Conservation (phyloP, 495 filamentous ascomycete species). For the Wilcoxina mikolae region DNA sequence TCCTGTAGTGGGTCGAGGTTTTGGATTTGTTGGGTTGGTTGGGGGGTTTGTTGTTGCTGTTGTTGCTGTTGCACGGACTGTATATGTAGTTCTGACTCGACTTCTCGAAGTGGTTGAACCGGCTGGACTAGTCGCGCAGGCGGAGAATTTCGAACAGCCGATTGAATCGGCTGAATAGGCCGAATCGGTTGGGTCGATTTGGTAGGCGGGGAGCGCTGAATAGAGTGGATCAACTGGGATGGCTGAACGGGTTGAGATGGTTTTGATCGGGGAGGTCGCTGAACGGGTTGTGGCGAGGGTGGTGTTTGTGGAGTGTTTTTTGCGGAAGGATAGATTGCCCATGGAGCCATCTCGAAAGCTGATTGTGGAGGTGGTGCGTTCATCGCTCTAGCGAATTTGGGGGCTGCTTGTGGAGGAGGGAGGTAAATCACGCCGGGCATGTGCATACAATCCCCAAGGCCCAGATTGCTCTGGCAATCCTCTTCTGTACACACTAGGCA, state of each 20-base stretch:
- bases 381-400: neutral
- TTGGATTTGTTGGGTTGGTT: neutral
- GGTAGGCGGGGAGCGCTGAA: neutral
- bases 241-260: too few species aligned
- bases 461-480: neutral
- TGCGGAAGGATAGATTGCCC: neutral
- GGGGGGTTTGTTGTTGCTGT: neutral
- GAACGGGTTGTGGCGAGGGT: neutral
- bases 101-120: neutral
- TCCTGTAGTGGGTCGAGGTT: neutral
- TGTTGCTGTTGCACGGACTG: neutral
- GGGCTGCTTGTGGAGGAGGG: neutral
- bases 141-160: neutral
- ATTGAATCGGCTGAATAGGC: neutral
- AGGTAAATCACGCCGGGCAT: conserved; percentile 5
- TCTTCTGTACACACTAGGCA: conserved; percentile 1
- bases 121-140: neutral
- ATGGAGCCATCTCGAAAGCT: conserved; percentile 5
- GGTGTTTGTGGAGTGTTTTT: neutral
- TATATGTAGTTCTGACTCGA: neutral
- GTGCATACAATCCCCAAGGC: neutral
- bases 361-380: neutral
- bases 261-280: neutral
- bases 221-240: neutral
- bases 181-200: neutral